These are phyloP conservation scores for Colletotrichum endophyticum DNA, from an alignment of 2,329 filamentous ascomycete species.

Conservation along the genomic window DNA sequence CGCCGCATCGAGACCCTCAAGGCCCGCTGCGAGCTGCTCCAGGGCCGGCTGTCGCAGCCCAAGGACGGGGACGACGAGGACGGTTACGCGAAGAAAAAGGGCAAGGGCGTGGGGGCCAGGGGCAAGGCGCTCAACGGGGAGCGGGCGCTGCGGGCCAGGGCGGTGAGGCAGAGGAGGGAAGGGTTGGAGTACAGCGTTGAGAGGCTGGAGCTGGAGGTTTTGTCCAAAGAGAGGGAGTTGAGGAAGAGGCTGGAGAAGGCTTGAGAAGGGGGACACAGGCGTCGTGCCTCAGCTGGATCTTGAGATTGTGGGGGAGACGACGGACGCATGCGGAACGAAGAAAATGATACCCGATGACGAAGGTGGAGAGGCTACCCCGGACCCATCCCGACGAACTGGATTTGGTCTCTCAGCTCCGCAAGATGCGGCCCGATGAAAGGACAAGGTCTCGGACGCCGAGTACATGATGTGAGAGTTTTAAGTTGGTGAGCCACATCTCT, in stretches of 20 bases:
- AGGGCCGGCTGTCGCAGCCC: slow-evolving; percentile 60
- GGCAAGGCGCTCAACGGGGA: slow-evolving; percentile 53
- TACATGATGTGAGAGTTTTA: not conserved
- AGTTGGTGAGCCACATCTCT: not conserved
- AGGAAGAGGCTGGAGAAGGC: slow-evolving; percentile 51
- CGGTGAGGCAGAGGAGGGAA: slow-evolving; percentile 81
- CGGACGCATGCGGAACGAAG: not conserved
- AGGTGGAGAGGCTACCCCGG: not conserved
- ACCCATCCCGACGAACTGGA: not conserved
- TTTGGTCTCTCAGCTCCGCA: not conserved
- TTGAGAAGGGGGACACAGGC: slow-evolving; percentile 18
- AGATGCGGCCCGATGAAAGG: not conserved
- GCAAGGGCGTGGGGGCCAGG: slow-evolving; percentile 17
- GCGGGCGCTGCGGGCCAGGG: slow-evolving; percentile 57
- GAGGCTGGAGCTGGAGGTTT: slow-evolving; percentile 83
- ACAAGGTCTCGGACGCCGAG: not conserved
- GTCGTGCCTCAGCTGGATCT: not conserved
- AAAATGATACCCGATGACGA: slow-evolving; percentile 9
- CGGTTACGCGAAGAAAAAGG: slow-evolving; percentile 22
- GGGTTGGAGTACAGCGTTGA: slow-evolving; percentile 86
- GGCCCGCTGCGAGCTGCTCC: slow-evolving; percentile 82
- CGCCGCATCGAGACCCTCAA: slow-evolving; percentile 84
- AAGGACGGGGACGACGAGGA: slow-evolving; percentile 25
- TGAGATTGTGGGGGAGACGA: not conserved
- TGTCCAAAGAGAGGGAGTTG: slow-evolving; percentile 71